Percentiles rank a stretch among this genome's conserved stretches.
phyloP scores from a whole-genome alignment of 148 eudicot species.

The Rheum nobile region DNA sequence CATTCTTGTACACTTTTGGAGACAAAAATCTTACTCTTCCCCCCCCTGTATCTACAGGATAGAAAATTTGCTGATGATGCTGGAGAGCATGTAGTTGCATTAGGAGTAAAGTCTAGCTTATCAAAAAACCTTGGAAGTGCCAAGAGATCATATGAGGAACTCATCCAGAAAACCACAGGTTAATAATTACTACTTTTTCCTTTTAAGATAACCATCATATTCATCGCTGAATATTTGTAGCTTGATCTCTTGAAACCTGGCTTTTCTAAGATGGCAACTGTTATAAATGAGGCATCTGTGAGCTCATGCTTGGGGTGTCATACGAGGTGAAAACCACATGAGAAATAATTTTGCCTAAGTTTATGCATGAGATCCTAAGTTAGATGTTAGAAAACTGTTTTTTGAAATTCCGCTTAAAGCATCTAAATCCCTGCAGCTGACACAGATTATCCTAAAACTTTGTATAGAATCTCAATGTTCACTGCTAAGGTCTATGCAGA shows the following conservation, averaged over 20 bases:
- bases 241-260: too few species aligned
- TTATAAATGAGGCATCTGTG: too few species aligned
- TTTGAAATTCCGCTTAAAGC: too few species aligned
- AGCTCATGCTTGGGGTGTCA: not conserved
- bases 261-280: too few species aligned
- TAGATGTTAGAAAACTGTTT: too few species aligned
- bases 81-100: slow-evolving; percentile 25
- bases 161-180: slow-evolving; percentile 44
- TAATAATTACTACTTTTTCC: slow-evolving; percentile 8
- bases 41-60: slow-evolving; percentile 29
- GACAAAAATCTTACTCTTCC: not conserved
- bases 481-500: not conserved
- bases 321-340: not conserved
- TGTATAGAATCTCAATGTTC: not conserved
- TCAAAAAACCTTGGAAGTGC: slow-evolving; percentile 25
- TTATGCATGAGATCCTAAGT: too few species aligned
- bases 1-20: not conserved
- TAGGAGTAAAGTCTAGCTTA: slow-evolving; percentile 26
- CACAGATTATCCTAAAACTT: not conserved
- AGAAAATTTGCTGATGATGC: slow-evolving; percentile 22
- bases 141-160: slow-evolving; percentile 37
- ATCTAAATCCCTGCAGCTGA: too few species aligned
- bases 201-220: not conserved
- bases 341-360: not conserved
- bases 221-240: not conserved